A percentile compares a stretch with the other conserved stretches of the same genome.
phyloP scores from a whole-genome alignment of 148 eudicot genomes.

The Suaeda aralocaspica region DNA sequence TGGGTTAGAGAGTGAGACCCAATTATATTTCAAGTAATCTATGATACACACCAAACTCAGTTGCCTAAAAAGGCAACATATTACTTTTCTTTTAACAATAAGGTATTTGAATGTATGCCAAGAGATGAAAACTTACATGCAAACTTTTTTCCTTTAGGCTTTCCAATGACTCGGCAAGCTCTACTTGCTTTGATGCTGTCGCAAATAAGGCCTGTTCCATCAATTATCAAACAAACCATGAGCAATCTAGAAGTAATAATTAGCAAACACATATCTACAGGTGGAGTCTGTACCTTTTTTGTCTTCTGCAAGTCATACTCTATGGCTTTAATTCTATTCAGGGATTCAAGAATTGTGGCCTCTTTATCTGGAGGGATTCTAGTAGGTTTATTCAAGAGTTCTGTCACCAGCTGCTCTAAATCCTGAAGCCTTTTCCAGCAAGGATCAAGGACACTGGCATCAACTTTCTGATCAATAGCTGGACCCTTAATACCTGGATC shows the following conservation, averaged over 20 bases:
- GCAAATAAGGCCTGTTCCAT: conserved; percentile 61
- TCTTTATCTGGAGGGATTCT: conserved; percentile 87
- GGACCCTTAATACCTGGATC: conserved; percentile 35
- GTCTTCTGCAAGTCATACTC: conserved; percentile 95
- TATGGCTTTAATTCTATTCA: conserved; percentile 76
- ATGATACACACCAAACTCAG: neutral
- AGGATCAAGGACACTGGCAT: conserved; percentile 51
- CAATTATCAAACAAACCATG: neutral
- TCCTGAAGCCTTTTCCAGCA: conserved; percentile 75
- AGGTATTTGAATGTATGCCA: neutral
- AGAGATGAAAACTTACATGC: conserved; percentile 45
- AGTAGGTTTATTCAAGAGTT: conserved; percentile 66
- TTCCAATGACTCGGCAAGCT: conserved; percentile 85
- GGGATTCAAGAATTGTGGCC: conserved; percentile 62
- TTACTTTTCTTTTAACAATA: neutral
- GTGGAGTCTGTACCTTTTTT: conserved; percentile 48
- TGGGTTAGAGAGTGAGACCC: too few species aligned
- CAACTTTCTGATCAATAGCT: conserved; percentile 20
- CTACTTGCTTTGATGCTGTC: conserved; percentile 85
- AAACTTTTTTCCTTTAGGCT: conserved; percentile 51
- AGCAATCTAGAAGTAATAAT: neutral
- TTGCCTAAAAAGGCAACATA: neutral
- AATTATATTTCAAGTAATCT: neutral
- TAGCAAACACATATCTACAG: neutral
- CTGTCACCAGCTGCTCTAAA: conserved; percentile 61